These are phyloP conservation scores for Leccinum longicurvipes DNA, from an alignment of 768 basidiomycete genomes.

Conservation along the genomic window DNA sequence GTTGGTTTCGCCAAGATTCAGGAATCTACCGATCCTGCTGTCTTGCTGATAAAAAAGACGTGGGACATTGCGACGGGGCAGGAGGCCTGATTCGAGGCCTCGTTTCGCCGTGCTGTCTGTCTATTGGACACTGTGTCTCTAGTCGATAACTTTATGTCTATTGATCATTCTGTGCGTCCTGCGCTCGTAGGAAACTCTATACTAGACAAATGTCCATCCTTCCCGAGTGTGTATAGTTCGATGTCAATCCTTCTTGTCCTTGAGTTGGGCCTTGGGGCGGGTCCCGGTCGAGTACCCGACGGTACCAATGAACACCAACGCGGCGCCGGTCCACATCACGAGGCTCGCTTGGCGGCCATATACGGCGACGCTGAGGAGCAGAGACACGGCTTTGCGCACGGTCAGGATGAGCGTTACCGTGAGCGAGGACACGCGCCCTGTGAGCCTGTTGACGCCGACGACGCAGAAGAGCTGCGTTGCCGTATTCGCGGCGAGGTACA, in stretches of 20 bases:
- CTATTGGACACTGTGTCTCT: not conserved
- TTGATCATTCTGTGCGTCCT: slow-evolving; percentile 6
- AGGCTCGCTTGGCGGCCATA: slow-evolving; percentile 38
- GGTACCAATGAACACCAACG: slow-evolving; percentile 67
- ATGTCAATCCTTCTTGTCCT: slow-evolving; percentile 29
- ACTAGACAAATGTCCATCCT: not conserved
- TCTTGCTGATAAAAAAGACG: slow-evolving; percentile 56
- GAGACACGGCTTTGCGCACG: slow-evolving; percentile 75
- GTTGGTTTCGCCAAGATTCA: slow-evolving; percentile 69
- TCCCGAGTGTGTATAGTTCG: slow-evolving; percentile 3
- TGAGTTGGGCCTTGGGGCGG: slow-evolving; percentile 5
- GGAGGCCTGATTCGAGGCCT: slow-evolving; percentile 30
- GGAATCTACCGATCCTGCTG: slow-evolving; percentile 53
- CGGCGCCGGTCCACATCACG: slow-evolving; percentile 70
- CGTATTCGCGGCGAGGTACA: slow-evolving; percentile 72
- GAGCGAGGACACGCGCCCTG: slow-evolving; percentile 68
- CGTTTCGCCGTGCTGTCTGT: not conserved
- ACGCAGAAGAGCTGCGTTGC: slow-evolving; percentile 83
- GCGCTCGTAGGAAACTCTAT: not conserved
- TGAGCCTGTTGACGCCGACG: slow-evolving; percentile 83
- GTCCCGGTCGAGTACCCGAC: slow-evolving; percentile 54
- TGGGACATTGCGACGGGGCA: slow-evolving; percentile 73
- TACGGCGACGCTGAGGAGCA: slow-evolving; percentile 64
- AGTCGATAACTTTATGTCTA: slow-evolving; percentile 19
- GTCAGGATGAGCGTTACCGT: slow-evolving; percentile 79